Base-by-base conservation (phyloP, 2,329 filamentous ascomycete genomes). In the Acarospora socialis region DNA sequence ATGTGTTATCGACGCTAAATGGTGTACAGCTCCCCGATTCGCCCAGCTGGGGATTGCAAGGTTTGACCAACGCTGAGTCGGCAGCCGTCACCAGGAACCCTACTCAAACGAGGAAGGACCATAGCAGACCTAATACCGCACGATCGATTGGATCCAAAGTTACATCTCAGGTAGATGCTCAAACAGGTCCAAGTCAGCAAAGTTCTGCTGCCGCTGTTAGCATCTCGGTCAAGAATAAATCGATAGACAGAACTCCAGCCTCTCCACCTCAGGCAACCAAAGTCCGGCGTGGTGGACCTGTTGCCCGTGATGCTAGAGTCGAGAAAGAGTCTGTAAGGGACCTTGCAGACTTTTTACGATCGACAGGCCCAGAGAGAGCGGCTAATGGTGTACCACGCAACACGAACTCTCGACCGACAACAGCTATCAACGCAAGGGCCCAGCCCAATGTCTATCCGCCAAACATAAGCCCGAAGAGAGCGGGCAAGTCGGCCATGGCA, bases 341-440 rank as follows among this genome's bases (percentile, higher is more conserved):
- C 46, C 82, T 94, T 57, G 81, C 83, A 14, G 79, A 92, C 37
- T 94, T 93, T 51, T 82, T 92, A 46, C 77, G 82, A 37, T 81
- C 79, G 1, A 92, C 83, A 18, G 83, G 82, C 2, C 80, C 87
- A 10, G 50, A 65, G n/a, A 62, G 62, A 25, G 56, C 51, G 29
- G 43, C 29, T 32, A 45, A 38, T 33, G 39, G 39, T 21, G 43
- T 43, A 3, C 34, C 40, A 23, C 22, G 43, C 15, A 44, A 49
- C 9, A 28, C 35, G 7, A 48, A 49, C 9, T 46, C 52, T 13
- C 37, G 50, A 13, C 47, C 55, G 24, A 20, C 29, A 25, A n/a
- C 38, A 36, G 21, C 32, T 7, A 35, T 33, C 31, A 32, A 32
- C 3, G n/a, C 6, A 5, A 28, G 14, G 17, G 14, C 7, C 20